Evolutionary conservation across 768 basidiomycete species (phyloP).

Genomic region (Cytidiella melzeri): DNA sequence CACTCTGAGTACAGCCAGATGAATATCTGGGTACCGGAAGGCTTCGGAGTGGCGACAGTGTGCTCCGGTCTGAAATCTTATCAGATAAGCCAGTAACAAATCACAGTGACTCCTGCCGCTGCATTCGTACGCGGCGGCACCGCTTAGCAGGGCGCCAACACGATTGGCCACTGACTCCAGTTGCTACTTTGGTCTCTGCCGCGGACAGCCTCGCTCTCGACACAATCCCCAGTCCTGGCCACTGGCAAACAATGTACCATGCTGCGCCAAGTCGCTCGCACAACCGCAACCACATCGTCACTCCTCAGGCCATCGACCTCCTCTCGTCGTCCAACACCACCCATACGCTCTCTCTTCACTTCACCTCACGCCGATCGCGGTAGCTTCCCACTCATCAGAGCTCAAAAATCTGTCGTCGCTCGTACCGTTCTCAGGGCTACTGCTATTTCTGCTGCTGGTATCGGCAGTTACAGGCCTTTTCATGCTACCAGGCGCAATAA

Average conservation of each 20-base stretch:
- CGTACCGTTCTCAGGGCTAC: slow-evolving; percentile 1
- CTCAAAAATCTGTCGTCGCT: neutral
- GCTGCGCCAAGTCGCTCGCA: slow-evolving; percentile 40
- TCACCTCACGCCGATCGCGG: neutral
- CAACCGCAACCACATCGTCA: slow-evolving; percentile 8
- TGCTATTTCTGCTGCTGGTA: too few relatives aligned
- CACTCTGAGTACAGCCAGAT: too few relatives aligned
- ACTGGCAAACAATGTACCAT: slow-evolving; percentile 41
- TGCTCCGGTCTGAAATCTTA: too few relatives aligned
- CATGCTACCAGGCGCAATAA: slow-evolving; percentile 18
- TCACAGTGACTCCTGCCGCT: too few relatives aligned
- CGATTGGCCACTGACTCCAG: neutral
- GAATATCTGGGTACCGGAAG: too few relatives aligned
- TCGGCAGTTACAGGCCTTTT: too few relatives aligned
- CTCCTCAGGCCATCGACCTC: slow-evolving; percentile 10
- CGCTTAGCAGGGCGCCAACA: neutral
- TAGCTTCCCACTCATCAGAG: neutral
- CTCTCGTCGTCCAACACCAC: neutral
- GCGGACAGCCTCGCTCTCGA: neutral
- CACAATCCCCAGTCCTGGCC: neutral
- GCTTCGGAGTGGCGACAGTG: too few relatives aligned
- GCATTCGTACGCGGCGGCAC: neutral
- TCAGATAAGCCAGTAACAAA: too few relatives aligned
- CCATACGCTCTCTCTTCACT: neutral
- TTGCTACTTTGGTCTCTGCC: neutral